A percentile compares a stretch with the other conserved stretches of the same genome.
Conservation (phyloP, 345 rosid genomes). For the Linum trigynum region DNA sequence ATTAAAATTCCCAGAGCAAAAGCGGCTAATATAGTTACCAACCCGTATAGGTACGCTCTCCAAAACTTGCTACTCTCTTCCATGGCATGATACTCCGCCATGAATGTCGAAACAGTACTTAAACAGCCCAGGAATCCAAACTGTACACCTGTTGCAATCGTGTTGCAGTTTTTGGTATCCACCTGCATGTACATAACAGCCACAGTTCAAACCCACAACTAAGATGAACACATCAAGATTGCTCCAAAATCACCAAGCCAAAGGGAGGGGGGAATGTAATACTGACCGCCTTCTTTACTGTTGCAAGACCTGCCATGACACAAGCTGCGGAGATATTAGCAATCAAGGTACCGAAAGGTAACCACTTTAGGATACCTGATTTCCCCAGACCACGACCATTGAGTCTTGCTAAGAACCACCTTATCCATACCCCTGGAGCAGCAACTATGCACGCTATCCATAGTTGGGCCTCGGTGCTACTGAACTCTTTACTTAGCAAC, state of each 20-base stretch:
- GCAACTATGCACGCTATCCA: constrained; percentile 81
- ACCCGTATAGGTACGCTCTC: constrained; percentile 71
- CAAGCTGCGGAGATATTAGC: constrained; percentile 80
- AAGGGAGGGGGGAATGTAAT: neutral
- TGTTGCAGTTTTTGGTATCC: constrained; percentile 34
- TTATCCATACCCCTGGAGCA: constrained; percentile 81
- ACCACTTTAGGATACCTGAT: constrained; percentile 48
- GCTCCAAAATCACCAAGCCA: neutral
- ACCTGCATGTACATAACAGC: constrained; percentile 31
- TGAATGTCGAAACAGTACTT: constrained; percentile 81
- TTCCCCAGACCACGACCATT: constrained; percentile 81
- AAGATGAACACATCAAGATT: constrained; percentile 1
- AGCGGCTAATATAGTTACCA: constrained; percentile 22
- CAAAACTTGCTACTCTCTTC: constrained; percentile 50
- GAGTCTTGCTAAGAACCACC: constrained; percentile 84
- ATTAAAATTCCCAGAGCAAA: neutral
- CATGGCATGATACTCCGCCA: constrained; percentile 88
- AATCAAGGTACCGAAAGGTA: constrained; percentile 81
- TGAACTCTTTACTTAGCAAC: constrained; percentile 41
- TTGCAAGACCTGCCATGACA: constrained; percentile 65
- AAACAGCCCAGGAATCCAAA: constrained; percentile 78
- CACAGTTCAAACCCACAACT: neutral
- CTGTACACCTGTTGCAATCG: constrained; percentile 48
- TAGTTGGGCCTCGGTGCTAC: constrained; percentile 43
- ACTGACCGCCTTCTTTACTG: constrained; percentile 49